Percentiles rank a stretch among this genome's conserved stretches.
Conservation (phyloP, 805 yeast species). For the Cyberlindnera galapagoensis region DNA sequence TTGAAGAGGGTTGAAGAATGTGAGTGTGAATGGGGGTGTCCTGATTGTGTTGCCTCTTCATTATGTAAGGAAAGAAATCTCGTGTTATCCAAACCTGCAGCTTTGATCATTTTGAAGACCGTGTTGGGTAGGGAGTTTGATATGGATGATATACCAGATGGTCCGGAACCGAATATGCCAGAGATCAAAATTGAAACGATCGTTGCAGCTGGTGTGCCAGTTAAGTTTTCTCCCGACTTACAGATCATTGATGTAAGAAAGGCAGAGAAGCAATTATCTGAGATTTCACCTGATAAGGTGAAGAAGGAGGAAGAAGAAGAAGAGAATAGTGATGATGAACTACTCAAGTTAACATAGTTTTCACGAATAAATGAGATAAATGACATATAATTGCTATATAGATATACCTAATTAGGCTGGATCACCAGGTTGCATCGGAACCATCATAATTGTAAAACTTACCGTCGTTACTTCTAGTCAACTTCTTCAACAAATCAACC, state of each 20-base stretch:
- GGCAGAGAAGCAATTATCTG: conserved; percentile 13
- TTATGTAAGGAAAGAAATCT: conserved; percentile 75
- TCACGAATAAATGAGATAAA: too few relatives aligned
- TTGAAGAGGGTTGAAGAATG: conserved; percentile 56
- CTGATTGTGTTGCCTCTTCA: conserved; percentile 79
- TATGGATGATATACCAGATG: conserved; percentile 44
- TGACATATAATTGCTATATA: too few relatives aligned
- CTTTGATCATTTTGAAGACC: conserved; percentile 57
- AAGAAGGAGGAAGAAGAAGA: too few relatives aligned
- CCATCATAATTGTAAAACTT: conserved; percentile 25
- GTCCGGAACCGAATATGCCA: conserved; percentile 77
- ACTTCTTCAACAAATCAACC: conserved; percentile 15
- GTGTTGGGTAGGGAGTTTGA: conserved; percentile 52
- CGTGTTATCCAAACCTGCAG: conserved; percentile 86
- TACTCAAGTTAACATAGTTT: too few relatives aligned
- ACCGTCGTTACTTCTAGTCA: conserved; percentile 23
- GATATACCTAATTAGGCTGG: too few relatives aligned
- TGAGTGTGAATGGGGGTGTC: conserved; percentile 61
- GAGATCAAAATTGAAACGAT: conserved; percentile 62
- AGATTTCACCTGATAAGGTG: too few relatives aligned
- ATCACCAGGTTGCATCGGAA: conserved; percentile 2
- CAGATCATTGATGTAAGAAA: conserved; percentile 40
- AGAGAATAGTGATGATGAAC: too few relatives aligned
- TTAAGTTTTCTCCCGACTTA: conserved; percentile 57
- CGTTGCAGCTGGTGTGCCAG: conserved; percentile 44